phyloP scores from a whole-genome alignment of 768 basidiomycete genomes.

The Dioszegia aurantiaca region DNA sequence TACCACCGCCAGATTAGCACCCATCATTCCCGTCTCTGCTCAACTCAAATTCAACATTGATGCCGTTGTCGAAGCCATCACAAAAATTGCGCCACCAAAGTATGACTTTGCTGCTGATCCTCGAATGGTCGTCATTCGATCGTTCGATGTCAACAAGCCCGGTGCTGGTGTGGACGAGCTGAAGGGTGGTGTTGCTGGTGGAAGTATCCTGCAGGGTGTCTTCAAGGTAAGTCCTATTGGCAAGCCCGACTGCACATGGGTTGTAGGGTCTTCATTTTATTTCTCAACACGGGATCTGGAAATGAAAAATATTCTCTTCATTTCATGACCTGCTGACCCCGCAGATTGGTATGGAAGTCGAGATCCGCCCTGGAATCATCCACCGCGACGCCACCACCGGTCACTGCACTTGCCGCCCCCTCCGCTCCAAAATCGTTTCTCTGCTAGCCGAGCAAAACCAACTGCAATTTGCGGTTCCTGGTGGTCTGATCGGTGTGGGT shows the following conservation, averaged over 20 bases:
- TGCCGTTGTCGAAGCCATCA: constrained; percentile 97
- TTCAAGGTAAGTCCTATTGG: constrained; percentile 60
- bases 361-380: constrained; percentile 94
- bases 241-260: too few relatives aligned
- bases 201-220: constrained; percentile 88
- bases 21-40: constrained; percentile 97
- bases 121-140: constrained; percentile 94
- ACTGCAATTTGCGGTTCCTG: constrained; percentile 90
- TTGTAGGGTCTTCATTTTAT: too few relatives aligned
- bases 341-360: constrained; percentile 80
- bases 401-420: constrained; percentile 85
- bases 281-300: too few relatives aligned
- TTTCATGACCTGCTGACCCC: too few relatives aligned
- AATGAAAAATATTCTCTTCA: too few relatives aligned
- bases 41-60: constrained; percentile 99
- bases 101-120: constrained; percentile 91
- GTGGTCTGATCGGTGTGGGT: constrained; percentile 96
- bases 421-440: constrained; percentile 85
- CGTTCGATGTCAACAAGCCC: constrained; percentile 99
- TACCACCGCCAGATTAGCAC: constrained; percentile 93
- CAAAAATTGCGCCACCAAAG: constrained; percentile 87
- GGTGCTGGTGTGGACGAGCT: constrained; percentile 95
- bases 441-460: constrained; percentile 93
- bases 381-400: constrained; percentile 83
- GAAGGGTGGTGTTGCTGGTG: constrained; percentile 97